Conservation (phyloP, 345 rosid genomes). For the Capsella bursapastoris region DNA sequence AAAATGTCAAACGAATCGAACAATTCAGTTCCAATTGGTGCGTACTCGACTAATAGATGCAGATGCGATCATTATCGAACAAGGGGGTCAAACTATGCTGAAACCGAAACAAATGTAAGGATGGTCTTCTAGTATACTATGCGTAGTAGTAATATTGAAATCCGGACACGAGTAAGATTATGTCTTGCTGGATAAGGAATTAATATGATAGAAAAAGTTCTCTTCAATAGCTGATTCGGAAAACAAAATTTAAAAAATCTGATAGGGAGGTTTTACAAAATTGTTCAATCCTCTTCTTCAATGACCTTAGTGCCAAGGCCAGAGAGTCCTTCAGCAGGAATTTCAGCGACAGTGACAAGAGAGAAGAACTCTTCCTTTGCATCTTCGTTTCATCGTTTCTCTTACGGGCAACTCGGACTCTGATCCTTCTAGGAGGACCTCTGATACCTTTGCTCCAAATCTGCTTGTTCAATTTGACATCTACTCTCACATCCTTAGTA, state of each 20-base stretch:
- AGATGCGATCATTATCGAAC: neutral
- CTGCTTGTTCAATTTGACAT: constrained; percentile 68
- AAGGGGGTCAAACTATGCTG: neutral
- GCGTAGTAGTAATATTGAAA: neutral
- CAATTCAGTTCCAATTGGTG: neutral
- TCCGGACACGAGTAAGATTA: neutral
- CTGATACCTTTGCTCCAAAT: constrained; percentile 74
- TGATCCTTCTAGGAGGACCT: constrained; percentile 67
- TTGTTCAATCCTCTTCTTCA: constrained; percentile 61
- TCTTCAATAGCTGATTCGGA: neutral
- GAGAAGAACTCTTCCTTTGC: constrained; percentile 74
- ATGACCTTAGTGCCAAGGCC: constrained; percentile 68
- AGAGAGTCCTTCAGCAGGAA: constrained; percentile 59
- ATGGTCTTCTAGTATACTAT: neutral
- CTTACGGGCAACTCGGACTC: constrained; percentile 65
- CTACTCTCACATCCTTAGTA: constrained; percentile 38
- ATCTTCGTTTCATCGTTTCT: constrained; percentile 69
- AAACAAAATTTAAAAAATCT: constrained; percentile 14
- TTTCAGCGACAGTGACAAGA: constrained; percentile 62
- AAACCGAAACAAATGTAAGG: neutral
- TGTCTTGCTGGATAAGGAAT: neutral
- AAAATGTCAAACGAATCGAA: neutral
- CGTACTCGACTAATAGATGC: neutral
- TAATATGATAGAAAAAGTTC: neutral
- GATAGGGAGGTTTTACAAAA: neutral